Conservation (phyloP, 331 rosid genomes). For the Malus hybrid region DNA sequence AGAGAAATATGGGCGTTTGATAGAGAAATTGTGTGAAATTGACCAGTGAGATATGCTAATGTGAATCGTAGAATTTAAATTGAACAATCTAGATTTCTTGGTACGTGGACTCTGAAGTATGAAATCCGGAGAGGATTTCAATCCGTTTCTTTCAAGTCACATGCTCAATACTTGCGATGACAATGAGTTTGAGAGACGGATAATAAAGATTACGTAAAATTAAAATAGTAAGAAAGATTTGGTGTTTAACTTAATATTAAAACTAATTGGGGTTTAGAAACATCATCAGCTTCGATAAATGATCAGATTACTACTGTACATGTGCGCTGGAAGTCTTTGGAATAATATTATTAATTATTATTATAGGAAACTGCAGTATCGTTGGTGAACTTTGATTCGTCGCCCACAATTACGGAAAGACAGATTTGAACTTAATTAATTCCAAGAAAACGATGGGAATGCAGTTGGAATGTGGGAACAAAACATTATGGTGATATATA, state of each 20-base stretch:
- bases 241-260: too few species aligned
- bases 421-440: background rate
- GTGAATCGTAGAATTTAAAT: too few species aligned
- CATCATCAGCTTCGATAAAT: background rate
- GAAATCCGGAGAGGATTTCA: too few species aligned
- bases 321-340: background rate
- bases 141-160: slow-evolving; percentile 8
- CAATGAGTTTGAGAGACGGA: background rate
- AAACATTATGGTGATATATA: background rate
- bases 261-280: background rate
- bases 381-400: too few species aligned
- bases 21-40: too few species aligned
- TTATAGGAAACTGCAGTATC: too few species aligned
- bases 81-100: too few species aligned
- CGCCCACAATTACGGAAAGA: too few species aligned
- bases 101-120: too few species aligned
- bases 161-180: background rate
- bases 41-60: too few species aligned
- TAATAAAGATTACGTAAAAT: background rate
- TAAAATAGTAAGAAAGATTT: background rate
- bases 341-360: too few species aligned
- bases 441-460: background rate
- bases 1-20: too few species aligned
- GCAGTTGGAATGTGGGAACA: background rate
- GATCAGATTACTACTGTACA: background rate